Base-by-base conservation (phyloP, 2,329 filamentous ascomycete species). In the Aspergillus pseudotamarii region DNA sequence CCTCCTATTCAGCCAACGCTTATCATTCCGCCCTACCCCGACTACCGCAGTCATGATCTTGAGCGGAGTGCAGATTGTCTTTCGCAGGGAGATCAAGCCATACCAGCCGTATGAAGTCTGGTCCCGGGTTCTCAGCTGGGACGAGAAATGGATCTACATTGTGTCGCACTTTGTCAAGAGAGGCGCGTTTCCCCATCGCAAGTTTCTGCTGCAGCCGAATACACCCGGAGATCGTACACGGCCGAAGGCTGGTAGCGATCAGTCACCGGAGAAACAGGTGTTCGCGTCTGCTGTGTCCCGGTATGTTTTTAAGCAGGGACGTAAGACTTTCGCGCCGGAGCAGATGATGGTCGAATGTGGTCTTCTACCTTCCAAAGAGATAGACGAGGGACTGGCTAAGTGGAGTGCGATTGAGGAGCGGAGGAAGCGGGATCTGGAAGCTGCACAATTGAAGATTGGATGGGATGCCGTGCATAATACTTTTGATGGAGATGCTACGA, bases 91-190 rank as follows among this genome's bases (percentile, higher is more conserved):
- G 80, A 89, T 92, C 61, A 82, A 83, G 55, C 85, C 88, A 1
- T 88, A 87, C 71, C 81, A 87, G 72, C 73, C 77, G 14, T 92
- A 89, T 76, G 89, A 92, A 80, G 85, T 91, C 76, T 91, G 89
- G 86, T 87, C 82, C 43, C 82, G 88, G 26, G 72, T 93, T 11
- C 79, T 92, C 28, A 76, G 81, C 67, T 93, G 90, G 90, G 90
- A 93, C 77, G 83, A 86, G 66, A 92, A 92, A 79, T 93, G 90
- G 90, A 71, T 92, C 45, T 91, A 90, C 75, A 82, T 92, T 48
- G 82, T 91, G 28, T 89, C 87, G 38, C 88, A 91, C 73, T 92
- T 90, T 66, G 85, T 92, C 1, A 85, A 34, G 48, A 28, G 58
- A n/a, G 78, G n/a, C 72, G 73, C 36, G 73, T 75, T 59, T 16